phyloP scores from a whole-genome alignment of 169 alveolate genomes.

The Plasmodium ovale region DNA sequence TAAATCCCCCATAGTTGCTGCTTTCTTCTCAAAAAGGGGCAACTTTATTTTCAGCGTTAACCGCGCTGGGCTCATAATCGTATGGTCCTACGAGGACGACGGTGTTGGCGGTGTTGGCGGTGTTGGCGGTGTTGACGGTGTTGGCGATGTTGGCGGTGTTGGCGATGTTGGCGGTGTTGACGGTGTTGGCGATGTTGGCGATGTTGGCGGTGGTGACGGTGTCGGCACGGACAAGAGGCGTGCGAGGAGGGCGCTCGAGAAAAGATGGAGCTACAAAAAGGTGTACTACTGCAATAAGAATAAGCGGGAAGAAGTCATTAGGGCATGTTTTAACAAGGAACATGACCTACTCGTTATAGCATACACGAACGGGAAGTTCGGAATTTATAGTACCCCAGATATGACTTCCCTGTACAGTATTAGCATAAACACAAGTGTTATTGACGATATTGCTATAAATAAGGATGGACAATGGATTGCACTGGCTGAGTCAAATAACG shows the following conservation, averaged over 20 bases:
- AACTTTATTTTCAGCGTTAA: slow-evolving; percentile 86
- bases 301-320: slow-evolving; percentile 77
- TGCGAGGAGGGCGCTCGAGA: slow-evolving; percentile 1
- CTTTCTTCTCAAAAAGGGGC: slow-evolving; percentile 86
- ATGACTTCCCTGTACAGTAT: slow-evolving; percentile 81
- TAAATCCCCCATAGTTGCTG: slow-evolving; percentile 86
- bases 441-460: slow-evolving; percentile 82
- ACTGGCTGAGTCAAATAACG: slow-evolving; percentile 89
- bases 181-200: background rate
- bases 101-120: background rate
- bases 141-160: background rate
- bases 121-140: background rate
- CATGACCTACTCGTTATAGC: slow-evolving; percentile 81
- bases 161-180: slow-evolving; percentile 10
- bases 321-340: slow-evolving; percentile 77
- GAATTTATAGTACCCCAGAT: slow-evolving; percentile 79
- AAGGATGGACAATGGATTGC: slow-evolving; percentile 94
- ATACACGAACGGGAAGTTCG: slow-evolving; percentile 83
- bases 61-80: slow-evolving; percentile 87
- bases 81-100: slow-evolving; percentile 80
- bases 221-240: background rate
- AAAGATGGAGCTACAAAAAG: slow-evolving; percentile 82
- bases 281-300: slow-evolving; percentile 84
- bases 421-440: slow-evolving; percentile 77
- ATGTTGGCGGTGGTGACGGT: background rate